Evolutionary conservation across 257 asterid genomes (phyloP), one percentile per base, ranked within the genome.

Genomic region (Gardenia jasminoides): DNA sequence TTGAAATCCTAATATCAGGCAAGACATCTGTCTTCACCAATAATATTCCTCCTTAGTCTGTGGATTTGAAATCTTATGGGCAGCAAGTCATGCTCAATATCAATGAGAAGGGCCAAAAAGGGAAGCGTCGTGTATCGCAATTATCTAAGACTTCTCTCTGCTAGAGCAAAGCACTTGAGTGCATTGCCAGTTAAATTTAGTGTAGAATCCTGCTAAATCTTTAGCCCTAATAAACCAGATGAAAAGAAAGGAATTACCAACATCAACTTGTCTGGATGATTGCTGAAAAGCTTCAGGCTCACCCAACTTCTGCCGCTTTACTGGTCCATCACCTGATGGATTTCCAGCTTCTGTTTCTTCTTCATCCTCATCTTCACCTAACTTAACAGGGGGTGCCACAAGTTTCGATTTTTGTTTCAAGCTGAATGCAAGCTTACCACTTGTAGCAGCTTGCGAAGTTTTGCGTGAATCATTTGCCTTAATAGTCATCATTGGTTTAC

Each of bases 401-500:
- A 92, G 92, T 86, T 90, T 94, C 43, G 97, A 89, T 79, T 91
- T 94, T 78, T 89, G 97, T 83, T 94, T 94, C 91, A 94, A 82
- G 88, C 98, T 92, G 86, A 92, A 94, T 24, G 97, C 98, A 68
- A 94, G 97, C 83, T 94, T 94, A 67, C 98, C 97, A 59, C 86
- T 84, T 26, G 92, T 85, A 81, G 92, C 71, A 81, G 85, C 78
- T 82, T 86, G 89, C 58, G 79, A 76, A 31, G 83, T 72, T 83
- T 83, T 88, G 26, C 76, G 81, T 50, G 91, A 82, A 75, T 82
- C 83, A 62, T 84, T 90, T 36, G 82, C 74, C 87, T 89, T 93
- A 44, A 84, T 61, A 54, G 85, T 84, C 85, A 86, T 22, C 47
- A 77, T 81, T 19, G 93, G 70, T 79, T 88, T 89, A 77, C 85